Conservation (phyloP, 1,284 basidiomycete species). For the Xerocomus cyaneibrunnescens region DNA sequence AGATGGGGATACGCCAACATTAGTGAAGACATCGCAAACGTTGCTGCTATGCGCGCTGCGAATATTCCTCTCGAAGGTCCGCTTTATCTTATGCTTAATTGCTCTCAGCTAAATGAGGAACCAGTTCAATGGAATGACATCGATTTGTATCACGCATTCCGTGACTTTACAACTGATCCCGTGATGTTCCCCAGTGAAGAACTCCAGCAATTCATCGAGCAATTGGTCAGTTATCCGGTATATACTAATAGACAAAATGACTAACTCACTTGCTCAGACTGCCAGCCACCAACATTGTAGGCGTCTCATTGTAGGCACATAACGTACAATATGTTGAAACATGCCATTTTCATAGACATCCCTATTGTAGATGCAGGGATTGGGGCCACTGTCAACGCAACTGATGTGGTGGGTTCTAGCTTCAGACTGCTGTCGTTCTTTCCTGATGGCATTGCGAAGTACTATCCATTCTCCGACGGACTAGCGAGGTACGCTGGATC, state of each 20-base stretch:
- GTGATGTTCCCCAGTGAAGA: slow-evolving; percentile 58
- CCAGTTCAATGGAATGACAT: slow-evolving; percentile 75
- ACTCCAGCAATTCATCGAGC: slow-evolving; percentile 53
- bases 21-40: slow-evolving; percentile 49
- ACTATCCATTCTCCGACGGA: slow-evolving; percentile 43
- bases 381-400: slow-evolving; percentile 36
- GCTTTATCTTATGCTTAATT: not conserved
- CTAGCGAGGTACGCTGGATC: too few relatives aligned
- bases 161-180: slow-evolving; percentile 69
- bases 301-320: not conserved
- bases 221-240: slow-evolving; percentile 45
- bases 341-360: slow-evolving; percentile 32
- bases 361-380: slow-evolving; percentile 41
- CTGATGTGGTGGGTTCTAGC: slow-evolving; percentile 31
- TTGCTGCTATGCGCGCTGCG: slow-evolving; percentile 58
- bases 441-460: too few relatives aligned
- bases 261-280: not conserved
- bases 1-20: slow-evolving; percentile 59
- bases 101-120: too few relatives aligned
- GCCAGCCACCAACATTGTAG: slow-evolving; percentile 5
- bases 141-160: slow-evolving; percentile 62
- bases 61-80: slow-evolving; percentile 62
- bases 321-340: not conserved
- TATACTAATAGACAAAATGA: too few relatives aligned
- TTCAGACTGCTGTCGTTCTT: too few relatives aligned